Evolutionary conservation across 75 land plant genomes (phyloP).

Genomic region (Sequoiadendron giganteum): DNA sequence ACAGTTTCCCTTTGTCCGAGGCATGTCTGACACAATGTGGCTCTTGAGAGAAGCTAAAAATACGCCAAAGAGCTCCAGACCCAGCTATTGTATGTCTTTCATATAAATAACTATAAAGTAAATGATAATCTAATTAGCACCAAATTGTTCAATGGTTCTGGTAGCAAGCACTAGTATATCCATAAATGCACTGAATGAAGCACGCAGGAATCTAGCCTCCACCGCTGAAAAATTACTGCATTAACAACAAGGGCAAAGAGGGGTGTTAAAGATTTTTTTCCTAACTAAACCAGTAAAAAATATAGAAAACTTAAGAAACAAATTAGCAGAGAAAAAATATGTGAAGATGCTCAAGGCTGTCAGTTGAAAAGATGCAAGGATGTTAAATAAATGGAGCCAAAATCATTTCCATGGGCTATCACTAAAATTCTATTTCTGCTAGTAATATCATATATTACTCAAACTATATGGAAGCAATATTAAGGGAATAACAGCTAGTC

Average conservation of each 20-base stretch:
- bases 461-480: neutral
- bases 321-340: neutral
- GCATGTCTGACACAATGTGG: neutral
- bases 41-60: neutral
- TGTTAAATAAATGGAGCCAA: neutral
- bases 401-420: neutral
- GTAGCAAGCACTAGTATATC: slow-evolving; percentile 74
- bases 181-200: slow-evolving; percentile 83
- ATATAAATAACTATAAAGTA: neutral
- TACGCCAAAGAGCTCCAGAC: neutral
- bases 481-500: slow-evolving; percentile 1
- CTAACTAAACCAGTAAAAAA: neutral
- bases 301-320: neutral
- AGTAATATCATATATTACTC: neutral
- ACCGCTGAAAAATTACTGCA: slow-evolving; percentile 71
- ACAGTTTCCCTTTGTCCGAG: neutral
- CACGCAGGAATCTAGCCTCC: slow-evolving; percentile 94
- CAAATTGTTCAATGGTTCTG: slow-evolving; percentile 82
- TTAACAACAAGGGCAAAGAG: neutral
- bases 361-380: neutral
- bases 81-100: neutral
- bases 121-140: slow-evolving; percentile 20
- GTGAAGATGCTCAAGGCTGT: neutral
- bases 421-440: neutral
- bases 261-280: neutral